These are phyloP conservation scores for Phalaenopsis aphrodite DNA, from an alignment of 106 monocot genomes.

Conservation along the genomic window DNA sequence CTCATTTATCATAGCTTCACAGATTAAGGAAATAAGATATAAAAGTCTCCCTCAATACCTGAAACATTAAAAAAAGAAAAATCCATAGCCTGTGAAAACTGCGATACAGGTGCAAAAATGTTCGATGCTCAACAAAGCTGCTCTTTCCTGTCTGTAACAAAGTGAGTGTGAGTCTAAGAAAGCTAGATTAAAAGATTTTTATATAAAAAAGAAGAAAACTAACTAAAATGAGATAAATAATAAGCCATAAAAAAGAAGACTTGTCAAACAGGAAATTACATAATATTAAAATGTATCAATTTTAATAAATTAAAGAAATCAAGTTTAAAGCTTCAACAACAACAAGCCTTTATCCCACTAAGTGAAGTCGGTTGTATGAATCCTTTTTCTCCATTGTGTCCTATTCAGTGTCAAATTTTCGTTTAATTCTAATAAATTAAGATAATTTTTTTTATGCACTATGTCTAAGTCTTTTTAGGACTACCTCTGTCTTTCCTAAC, in stretches of 20 bases:
- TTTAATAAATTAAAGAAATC: neutral
- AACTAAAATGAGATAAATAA: neutral
- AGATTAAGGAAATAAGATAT: neutral
- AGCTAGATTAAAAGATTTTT: neutral
- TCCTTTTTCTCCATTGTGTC: too few species aligned
- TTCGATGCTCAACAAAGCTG: conserved; percentile 97
- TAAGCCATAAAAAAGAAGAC: neutral
- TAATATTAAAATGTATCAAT: neutral
- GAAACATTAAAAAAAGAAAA: conserved; percentile 93
- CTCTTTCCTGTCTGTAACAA: conserved; percentile 73
- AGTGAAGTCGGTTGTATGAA: too few species aligned
- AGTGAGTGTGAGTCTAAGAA: neutral
- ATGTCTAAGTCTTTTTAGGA: too few species aligned
- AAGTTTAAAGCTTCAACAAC: neutral
- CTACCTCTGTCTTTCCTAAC: too few species aligned
- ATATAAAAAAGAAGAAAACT: neutral
- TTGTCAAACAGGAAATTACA: neutral
- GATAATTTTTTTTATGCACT: too few species aligned
- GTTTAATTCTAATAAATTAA: too few species aligned
- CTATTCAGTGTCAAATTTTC: too few species aligned
- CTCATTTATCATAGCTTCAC: neutral
- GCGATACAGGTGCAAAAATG: conserved; percentile 86
- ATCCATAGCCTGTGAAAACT: conserved; percentile 98
- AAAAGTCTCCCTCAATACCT: conserved; percentile 27
- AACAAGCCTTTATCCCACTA: too few species aligned